Evolutionary conservation across 257 asterid species (phyloP).

Genomic region (Gentiana macrophylla): DNA sequence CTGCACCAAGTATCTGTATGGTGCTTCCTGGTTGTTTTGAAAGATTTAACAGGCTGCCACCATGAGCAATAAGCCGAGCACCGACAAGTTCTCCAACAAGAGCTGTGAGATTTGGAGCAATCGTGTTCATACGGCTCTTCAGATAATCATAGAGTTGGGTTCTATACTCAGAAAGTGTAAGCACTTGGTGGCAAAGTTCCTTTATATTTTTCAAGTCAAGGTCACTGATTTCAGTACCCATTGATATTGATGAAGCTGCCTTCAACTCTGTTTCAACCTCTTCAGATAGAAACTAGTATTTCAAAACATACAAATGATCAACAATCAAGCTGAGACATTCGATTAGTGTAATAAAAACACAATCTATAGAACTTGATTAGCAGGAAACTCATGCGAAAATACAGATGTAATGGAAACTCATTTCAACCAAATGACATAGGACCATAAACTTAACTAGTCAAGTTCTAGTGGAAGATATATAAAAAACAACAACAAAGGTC

Average conservation of each 20-base stretch:
- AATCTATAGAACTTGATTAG: background rate
- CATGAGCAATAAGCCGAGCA: slow-evolving; percentile 88
- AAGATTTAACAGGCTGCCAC: slow-evolving; percentile 80
- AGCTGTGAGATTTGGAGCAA: slow-evolving; percentile 90
- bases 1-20: slow-evolving; percentile 90
- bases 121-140: slow-evolving; percentile 81
- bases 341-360: background rate
- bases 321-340: too few relatives aligned
- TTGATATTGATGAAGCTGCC: slow-evolving; percentile 73
- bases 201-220: slow-evolving; percentile 71
- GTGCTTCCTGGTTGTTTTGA: slow-evolving; percentile 95
- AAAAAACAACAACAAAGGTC: background rate
- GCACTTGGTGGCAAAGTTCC: slow-evolving; percentile 75
- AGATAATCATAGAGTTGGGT: slow-evolving; percentile 73
- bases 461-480: background rate
- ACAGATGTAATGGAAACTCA: too few relatives aligned
- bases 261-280: slow-evolving; percentile 71
- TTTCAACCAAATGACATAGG: too few relatives aligned
- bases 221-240: slow-evolving; percentile 91
- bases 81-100: slow-evolving; percentile 92
- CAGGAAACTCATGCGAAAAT: too few relatives aligned
- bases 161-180: slow-evolving; percentile 68
- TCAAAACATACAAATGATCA: background rate
- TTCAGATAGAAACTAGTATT: slow-evolving; percentile 48
- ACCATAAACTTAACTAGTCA: too few relatives aligned